These are phyloP conservation scores for Cryptococcus sp. DNA, from an alignment of 1,284 basidiomycete species.

Conservation along the genomic window DNA sequence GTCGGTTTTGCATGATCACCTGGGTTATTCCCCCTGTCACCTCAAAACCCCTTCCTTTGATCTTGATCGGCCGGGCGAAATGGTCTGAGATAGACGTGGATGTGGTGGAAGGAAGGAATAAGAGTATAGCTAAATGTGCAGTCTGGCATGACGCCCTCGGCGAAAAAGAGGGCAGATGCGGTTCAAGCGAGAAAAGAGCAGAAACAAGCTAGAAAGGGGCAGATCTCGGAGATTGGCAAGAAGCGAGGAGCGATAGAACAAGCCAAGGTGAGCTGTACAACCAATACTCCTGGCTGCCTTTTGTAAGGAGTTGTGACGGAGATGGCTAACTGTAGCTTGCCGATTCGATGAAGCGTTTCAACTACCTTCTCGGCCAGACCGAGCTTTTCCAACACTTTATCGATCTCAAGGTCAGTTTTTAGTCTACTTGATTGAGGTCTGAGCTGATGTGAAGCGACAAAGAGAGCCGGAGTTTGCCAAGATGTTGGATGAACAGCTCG, in stretches of 20 bases:
- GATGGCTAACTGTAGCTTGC: slow-evolving; percentile 58
- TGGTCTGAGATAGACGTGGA: not conserved
- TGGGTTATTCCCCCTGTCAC: not conserved
- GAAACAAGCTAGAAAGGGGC: slow-evolving; percentile 35
- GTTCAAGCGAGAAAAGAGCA: slow-evolving; percentile 35
- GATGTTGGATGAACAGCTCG: slow-evolving; percentile 63
- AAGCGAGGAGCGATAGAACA: slow-evolving; percentile 43
- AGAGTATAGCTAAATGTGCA: slow-evolving; percentile 1
- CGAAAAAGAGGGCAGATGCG: slow-evolving; percentile 25
- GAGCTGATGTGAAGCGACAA: slow-evolving; percentile 60
- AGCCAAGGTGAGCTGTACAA: slow-evolving; percentile 35
- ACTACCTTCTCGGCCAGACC: slow-evolving; percentile 88
- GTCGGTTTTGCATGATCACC: slow-evolving; percentile 6
- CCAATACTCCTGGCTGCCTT: not conserved
- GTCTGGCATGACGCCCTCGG: slow-evolving; percentile 26
- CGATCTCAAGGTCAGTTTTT: slow-evolving; percentile 69
- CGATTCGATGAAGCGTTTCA: slow-evolving; percentile 93
- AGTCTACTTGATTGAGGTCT: not conserved
- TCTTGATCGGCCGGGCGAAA: slow-evolving; percentile 4
- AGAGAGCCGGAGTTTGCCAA: slow-evolving; percentile 91
- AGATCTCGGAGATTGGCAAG: slow-evolving; percentile 39
- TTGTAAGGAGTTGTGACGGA: no score
- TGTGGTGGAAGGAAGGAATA: no score
- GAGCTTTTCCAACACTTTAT: slow-evolving; percentile 95
- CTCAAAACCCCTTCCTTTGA: not conserved